Conservation (phyloP, 495 filamentous ascomycete genomes). For the Neurospora terricola region DNA sequence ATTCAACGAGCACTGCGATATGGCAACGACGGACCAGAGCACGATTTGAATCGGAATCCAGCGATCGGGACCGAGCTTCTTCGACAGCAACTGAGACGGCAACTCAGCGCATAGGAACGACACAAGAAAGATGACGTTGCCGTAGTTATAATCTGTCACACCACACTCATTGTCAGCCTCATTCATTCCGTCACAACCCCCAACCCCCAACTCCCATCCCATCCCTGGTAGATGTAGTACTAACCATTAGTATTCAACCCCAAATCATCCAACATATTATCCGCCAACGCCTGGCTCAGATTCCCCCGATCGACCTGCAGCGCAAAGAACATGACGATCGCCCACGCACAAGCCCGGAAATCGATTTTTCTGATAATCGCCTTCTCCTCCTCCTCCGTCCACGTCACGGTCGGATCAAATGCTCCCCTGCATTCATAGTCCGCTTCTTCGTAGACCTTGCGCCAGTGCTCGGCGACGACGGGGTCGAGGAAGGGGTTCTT, state of each 20-base stretch:
- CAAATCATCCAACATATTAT: conserved; percentile 46
- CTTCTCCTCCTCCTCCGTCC: conserved; percentile 46
- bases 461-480: conserved; percentile 36
- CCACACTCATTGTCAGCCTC: background rate
- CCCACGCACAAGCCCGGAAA: conserved; percentile 40
- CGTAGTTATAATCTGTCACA: conserved; percentile 53
- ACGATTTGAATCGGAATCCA: conserved; percentile 81
- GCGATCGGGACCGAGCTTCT: conserved; percentile 60
- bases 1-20: conserved; percentile 53
- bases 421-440: conserved; percentile 40
- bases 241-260: conserved; percentile 42
- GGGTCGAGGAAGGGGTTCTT: conserved; percentile 38
- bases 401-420: conserved; percentile 42
- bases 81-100: conserved; percentile 68
- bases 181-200: background rate
- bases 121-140: conserved; percentile 62
- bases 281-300: conserved; percentile 43
- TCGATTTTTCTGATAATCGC: conserved; percentile 42
- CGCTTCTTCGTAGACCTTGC: conserved; percentile 37
- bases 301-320: conserved; percentile 51
- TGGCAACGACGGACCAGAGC: conserved; percentile 62
- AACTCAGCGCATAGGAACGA: conserved; percentile 60
- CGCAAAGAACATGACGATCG: conserved; percentile 44
- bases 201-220: background rate
- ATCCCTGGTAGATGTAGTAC: background rate